These are phyloP conservation scores for Astrothelium macrocarpum DNA, from an alignment of 495 filamentous ascomycete genomes.

Conservation along the genomic window DNA sequence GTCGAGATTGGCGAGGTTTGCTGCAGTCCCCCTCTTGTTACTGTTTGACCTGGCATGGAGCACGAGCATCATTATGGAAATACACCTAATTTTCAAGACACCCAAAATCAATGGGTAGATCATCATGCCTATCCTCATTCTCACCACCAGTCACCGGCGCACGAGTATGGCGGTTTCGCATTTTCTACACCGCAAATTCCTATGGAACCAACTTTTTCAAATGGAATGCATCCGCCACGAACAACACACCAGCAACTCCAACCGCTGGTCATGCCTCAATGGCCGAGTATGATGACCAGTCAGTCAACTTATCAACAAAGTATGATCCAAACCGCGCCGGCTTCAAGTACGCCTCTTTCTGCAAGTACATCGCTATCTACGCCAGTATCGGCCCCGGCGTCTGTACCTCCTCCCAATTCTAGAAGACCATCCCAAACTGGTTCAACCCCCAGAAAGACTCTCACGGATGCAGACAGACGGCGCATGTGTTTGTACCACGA, in stretches of 20 bases:
- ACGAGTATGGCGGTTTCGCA: conserved; percentile 38
- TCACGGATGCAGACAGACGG: conserved; percentile 86
- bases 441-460: conserved; percentile 70
- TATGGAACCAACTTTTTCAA: conserved; percentile 35
- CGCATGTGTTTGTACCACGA: conserved; percentile 94
- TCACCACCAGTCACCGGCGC: conserved; percentile 35
- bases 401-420: conserved; percentile 18
- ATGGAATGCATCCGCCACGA: conserved; percentile 31
- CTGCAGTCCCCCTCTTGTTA: not conserved
- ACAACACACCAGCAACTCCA: conserved; percentile 38
- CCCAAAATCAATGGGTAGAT: conserved; percentile 19
- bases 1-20: conserved; percentile 19
- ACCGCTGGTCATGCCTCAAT: conserved; percentile 43
- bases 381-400: conserved; percentile 34
- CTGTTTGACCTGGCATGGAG: conserved; percentile 24
- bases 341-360: conserved; percentile 16
- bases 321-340: conserved; percentile 17
- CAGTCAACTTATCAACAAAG: conserved; percentile 35
- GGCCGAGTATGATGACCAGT: conserved; percentile 45
- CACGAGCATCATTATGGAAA: conserved; percentile 30
- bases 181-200: conserved; percentile 32
- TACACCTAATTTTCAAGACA: conserved; percentile 2
- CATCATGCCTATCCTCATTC: conserved; percentile 25
- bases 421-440: conserved; percentile 35
- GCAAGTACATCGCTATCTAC: conserved; percentile 24